Evolutionary conservation across 2,329 filamentous ascomycete species (phyloP).

Genomic region (Epichloe elymi): DNA sequence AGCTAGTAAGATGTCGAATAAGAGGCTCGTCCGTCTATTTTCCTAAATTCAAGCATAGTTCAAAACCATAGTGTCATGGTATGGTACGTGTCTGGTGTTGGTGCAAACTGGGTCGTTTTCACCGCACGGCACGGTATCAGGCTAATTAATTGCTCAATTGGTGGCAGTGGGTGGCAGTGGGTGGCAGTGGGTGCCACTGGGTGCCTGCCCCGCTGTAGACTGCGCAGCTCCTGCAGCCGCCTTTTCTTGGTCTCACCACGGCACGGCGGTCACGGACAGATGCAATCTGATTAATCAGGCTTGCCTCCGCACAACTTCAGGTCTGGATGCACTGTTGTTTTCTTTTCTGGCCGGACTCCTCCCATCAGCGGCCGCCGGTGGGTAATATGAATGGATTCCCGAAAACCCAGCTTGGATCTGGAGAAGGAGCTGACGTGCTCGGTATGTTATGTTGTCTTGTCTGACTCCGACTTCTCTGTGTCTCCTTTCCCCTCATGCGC

Average conservation of each 20-base stretch:
- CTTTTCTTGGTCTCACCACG: background rate
- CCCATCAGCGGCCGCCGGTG: background rate
- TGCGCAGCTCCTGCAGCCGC: background rate
- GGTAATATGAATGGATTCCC: constrained; percentile 34
- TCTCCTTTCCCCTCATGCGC: constrained; percentile 12
- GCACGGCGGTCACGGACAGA: background rate
- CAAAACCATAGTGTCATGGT: too few relatives aligned
- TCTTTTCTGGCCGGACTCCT: background rate
- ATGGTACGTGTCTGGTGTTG: too few relatives aligned
- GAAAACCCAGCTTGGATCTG: constrained; percentile 50
- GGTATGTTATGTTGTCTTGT: constrained; percentile 38
- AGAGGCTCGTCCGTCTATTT: too few relatives aligned
- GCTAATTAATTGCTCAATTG: too few relatives aligned
- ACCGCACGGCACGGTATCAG: too few relatives aligned
- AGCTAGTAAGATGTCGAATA: too few relatives aligned
- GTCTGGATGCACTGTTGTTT: background rate
- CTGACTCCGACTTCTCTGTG: background rate
- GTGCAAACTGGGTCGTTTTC: too few relatives aligned
- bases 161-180: too few relatives aligned
- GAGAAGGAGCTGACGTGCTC: constrained; percentile 94
- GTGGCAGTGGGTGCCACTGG: too few relatives aligned
- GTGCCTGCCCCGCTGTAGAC: background rate
- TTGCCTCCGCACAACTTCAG: background rate
- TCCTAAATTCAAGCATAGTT: too few relatives aligned
- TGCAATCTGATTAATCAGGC: background rate